Conservation (phyloP, 1,139 yeast species). For the Geotrichum aggregatum region DNA sequence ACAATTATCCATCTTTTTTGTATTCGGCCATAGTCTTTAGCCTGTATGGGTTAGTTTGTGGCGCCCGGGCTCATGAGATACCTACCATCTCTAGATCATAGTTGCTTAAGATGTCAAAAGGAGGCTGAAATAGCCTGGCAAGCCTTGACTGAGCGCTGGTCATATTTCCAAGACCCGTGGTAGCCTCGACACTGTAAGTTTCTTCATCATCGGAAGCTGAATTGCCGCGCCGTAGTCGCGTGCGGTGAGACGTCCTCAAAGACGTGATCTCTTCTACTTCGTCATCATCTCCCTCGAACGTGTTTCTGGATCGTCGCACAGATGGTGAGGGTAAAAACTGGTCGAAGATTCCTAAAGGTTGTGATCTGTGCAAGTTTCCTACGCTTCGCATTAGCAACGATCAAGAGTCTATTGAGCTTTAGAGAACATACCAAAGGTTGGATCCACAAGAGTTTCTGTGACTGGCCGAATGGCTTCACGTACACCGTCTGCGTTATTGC, state of each 20-base stretch:
- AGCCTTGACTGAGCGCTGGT: conserved; percentile 66
- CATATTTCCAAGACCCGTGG: conserved; percentile 34
- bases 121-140: conserved; percentile 84
- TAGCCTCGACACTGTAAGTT: conserved; percentile 19
- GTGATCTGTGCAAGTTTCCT: background rate
- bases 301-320: conserved; percentile 16
- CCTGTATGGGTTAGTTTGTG: conserved; percentile 39
- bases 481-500: conserved; percentile 47
- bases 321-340: conserved; percentile 37
- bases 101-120: conserved; percentile 77
- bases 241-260: background rate
- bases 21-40: conserved; percentile 61
- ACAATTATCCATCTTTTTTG: conserved; percentile 77
- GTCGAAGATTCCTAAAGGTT: conserved; percentile 43
- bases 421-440: conserved; percentile 27
- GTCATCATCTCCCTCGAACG: conserved; percentile 24
- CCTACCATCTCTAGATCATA: conserved; percentile 50
- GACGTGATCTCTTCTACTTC: background rate
- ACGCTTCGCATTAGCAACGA: background rate
- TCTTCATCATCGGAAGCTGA: background rate
- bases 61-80: background rate
- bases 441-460: conserved; percentile 71
- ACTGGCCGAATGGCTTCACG: conserved; percentile 76
- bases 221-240: background rate
- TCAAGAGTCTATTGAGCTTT: background rate